Base-by-base conservation (phyloP, 768 basidiomycete species). In the Amanita thiersii region DNA sequence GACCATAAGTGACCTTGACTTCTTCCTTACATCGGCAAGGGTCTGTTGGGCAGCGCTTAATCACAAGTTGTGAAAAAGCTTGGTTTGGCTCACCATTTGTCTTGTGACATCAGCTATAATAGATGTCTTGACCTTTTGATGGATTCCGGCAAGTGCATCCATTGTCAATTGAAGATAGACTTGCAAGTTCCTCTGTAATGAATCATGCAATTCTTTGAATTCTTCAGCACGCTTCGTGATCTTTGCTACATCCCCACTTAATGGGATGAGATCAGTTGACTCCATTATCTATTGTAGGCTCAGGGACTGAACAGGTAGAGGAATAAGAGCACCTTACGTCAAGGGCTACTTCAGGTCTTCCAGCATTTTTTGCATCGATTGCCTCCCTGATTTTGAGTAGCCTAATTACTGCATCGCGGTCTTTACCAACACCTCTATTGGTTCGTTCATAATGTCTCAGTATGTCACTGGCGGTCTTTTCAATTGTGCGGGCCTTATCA, bases 211-310 rank as follows among this genome's bases (percentile, higher is more conserved):
- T 40, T 89, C 79, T 56, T 82, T 82, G 65, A 97, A 93, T 51
- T 91, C 86, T 55, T 94, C 89, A 11, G 90, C 87, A 32, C 81
- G 73, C 29, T 82, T 75, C 24, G 86, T 90, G 53, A 89, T 90
- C 57, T 83, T 82, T 6, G 78, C 77, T 10, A 92, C 76, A 49
- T 97, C 93, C 1, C 80, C 81, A 43, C 83, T 77, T 44, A 97
- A 68, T 10, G 94, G 96, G 46, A 97, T 75, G 42, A 99, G 72
- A 49, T 85, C 78, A 15, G 84, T 88, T 15, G 80, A 80, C 59
- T 93, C 87, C 68, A 97, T 83, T 32, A 86, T 76, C 90, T 93
- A 47, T 31, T 47, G 6, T 15, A 23, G 14, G 23, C 33, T 41
- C 7, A 39, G 35, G 19, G 31, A 35, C 43, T 8, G 10, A 18